Base-by-base conservation (phyloP, 768 basidiomycete genomes). In the Suillus tomentosus region DNA sequence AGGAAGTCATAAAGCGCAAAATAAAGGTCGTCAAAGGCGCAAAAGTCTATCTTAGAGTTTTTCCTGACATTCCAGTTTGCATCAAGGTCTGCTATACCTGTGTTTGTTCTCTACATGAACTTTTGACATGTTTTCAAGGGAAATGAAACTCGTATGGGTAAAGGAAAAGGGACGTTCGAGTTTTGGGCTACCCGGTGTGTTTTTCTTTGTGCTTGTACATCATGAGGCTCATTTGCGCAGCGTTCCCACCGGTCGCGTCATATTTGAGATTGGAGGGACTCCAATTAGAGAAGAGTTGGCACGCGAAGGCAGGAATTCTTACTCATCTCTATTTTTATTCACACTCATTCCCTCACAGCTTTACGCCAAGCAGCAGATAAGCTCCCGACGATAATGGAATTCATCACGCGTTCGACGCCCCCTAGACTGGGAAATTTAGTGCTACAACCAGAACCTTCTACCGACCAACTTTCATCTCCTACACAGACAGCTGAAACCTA, bases 141-240 rank as follows among this genome's bases (percentile, higher is more conserved):
- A 61, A 99, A 97, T 70, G 96, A 99, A 77, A 96, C 95, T 6
- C 91, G 97, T 83, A 98, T 99, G 97, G 97, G 97, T 59, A 99
- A 99, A 79, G 97, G 97, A 64, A 99, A 99, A 77, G 97, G 97
- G 54, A 87, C 91, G 0, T 99, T 99, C 70, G 97, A 99, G 73
- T 98, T 84, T 74, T 99, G 97, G 97, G 94, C 96, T 34, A 93
- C 91, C 64, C 87, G 94, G 93, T 94, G 70, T 62, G 86, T 72
- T 42, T 7, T 9, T 10, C 1, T 66, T 54, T 14, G 59, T 48
- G 61, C 14, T 24, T 9, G 9, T 54, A 27, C 14, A 42, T 14
- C 15, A 34, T 31, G 22, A 14, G 3, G 37, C 58, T 66, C n/a
- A 63, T 61, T 24, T 63, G 8, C 55, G 24, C 67, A 95, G 95